Conservation (phyloP, 495 filamentous ascomycete genomes). For the Glarea lozoyensis region DNA sequence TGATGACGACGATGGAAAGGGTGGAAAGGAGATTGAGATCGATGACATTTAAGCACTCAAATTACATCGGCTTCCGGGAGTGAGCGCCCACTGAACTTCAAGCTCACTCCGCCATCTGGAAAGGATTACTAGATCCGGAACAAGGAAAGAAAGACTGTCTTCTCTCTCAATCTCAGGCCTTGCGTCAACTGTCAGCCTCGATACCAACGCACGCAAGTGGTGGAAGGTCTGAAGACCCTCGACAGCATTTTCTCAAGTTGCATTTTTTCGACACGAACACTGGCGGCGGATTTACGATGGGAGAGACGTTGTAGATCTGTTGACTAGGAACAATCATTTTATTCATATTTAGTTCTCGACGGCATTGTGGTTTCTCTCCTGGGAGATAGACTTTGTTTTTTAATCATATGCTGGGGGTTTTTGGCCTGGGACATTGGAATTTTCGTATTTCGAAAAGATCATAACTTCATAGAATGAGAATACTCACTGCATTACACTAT, state of each 20-base stretch:
- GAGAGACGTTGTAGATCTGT: constrained; percentile 23
- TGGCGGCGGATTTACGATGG: constrained; percentile 19
- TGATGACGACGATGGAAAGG: constrained; percentile 52
- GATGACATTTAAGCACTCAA: constrained; percentile 64
- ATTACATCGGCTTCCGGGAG: no score
- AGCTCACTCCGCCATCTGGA: no score
- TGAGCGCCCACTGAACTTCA: no score
- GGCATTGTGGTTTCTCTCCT: no score
- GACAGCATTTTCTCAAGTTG: constrained; percentile 21
- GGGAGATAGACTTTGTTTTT: no score
- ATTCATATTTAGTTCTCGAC: no score
- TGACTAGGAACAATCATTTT: constrained; percentile 11
- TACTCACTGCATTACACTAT: constrained; percentile 5
- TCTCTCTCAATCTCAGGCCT: constrained; percentile 48
- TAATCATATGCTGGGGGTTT: no score
- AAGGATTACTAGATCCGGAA: constrained; percentile 3
- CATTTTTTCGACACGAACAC: no score
- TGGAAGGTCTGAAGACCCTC: constrained; percentile 19
- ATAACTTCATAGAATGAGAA: constrained; percentile 14
- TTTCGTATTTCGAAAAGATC: no score
- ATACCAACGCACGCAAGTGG: no score
- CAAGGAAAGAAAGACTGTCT: constrained; percentile 41
- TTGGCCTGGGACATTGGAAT: no score
- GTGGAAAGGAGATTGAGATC: constrained; percentile 57
- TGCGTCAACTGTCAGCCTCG: constrained; percentile 8